Conservation (phyloP, 2,329 filamentous ascomycete genomes). For the Pseudogymnoascus sp. region DNA sequence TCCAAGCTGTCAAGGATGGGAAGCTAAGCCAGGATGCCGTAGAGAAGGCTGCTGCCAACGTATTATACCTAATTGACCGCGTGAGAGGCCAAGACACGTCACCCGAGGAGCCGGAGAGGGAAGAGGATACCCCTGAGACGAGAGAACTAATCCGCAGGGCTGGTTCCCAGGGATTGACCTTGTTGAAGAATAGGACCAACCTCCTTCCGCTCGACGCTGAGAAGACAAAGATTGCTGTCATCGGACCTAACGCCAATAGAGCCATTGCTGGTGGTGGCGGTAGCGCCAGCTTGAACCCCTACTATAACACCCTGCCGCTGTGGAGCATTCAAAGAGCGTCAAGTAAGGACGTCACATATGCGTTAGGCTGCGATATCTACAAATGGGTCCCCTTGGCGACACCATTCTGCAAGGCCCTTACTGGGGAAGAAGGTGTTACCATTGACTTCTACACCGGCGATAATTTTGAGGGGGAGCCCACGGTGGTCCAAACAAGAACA, state of each 20-base stretch:
- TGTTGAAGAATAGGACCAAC: conserved; percentile 55
- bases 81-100: conserved; percentile 55
- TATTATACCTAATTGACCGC: conserved; percentile 52
- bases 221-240: conserved; percentile 54
- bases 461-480: conserved; percentile 50
- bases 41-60: conserved; percentile 52
- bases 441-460: conserved; percentile 61
- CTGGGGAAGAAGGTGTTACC: conserved; percentile 52
- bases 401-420: conserved; percentile 48
- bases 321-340: conserved; percentile 53
- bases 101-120: conserved; percentile 48
- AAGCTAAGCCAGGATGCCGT: conserved; percentile 42
- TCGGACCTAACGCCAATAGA: conserved; percentile 60
- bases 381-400: conserved; percentile 61
- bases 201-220: conserved; percentile 52
- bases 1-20: conserved; percentile 45
- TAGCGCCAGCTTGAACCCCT: conserved; percentile 61
- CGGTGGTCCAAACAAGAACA: conserved; percentile 49
- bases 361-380: conserved; percentile 55
- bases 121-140: conserved; percentile 51
- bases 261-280: conserved; percentile 62
- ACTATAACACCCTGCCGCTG: conserved; percentile 59
- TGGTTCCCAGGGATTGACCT: conserved; percentile 54
- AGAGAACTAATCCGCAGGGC: conserved; percentile 53
- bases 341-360: conserved; percentile 50